A percentile compares a stretch with the other conserved stretches of the same genome.
phyloP scores from a whole-genome alignment of 306 rosid species.

The Vicia faba region DNA sequence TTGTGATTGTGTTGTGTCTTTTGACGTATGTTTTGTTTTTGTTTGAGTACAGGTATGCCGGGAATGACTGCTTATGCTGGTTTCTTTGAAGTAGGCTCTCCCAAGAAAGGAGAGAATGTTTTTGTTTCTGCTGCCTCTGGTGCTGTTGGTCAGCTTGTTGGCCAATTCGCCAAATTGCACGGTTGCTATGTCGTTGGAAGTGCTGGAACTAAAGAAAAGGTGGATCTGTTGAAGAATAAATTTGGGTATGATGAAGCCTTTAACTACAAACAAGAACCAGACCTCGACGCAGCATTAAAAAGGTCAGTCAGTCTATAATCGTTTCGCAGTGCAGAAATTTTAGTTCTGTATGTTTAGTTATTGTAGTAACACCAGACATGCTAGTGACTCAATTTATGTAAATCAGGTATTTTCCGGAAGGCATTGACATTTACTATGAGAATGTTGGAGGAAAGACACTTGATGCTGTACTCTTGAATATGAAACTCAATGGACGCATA shows the following conservation, averaged over 20 bases:
- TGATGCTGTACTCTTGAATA: constrained; percentile 36
- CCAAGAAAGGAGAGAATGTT: constrained; percentile 12
- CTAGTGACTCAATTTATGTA: not conserved
- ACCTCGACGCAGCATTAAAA: constrained; percentile 42
- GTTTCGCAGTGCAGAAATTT: too few species aligned
- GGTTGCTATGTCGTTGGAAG: constrained; percentile 21
- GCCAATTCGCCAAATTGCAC: not conserved
- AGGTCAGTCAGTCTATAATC: constrained; percentile 20
- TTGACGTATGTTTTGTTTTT: not conserved
- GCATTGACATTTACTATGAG: constrained; percentile 38
- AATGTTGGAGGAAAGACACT: constrained; percentile 35
- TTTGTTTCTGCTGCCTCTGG: constrained; percentile 10
- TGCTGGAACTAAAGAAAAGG: constrained; percentile 18
- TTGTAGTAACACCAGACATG: too few species aligned
- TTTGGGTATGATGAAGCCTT: constrained; percentile 42
- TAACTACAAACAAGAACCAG: constrained; percentile 45
- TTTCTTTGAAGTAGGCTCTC: constrained; percentile 4
- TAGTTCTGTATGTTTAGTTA: not conserved
- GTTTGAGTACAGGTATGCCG: not conserved
- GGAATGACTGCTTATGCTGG: constrained; percentile 2
- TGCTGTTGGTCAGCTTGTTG: constrained; percentile 21
- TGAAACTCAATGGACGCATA: constrained; percentile 29
- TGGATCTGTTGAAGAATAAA: constrained; percentile 31
- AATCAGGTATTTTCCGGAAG: constrained; percentile 36
- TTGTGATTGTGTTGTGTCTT: not conserved